These are phyloP conservation scores for Cordyceps cateniannulata DNA, from an alignment of 2,329 filamentous ascomycete genomes.

Conservation along the genomic window DNA sequence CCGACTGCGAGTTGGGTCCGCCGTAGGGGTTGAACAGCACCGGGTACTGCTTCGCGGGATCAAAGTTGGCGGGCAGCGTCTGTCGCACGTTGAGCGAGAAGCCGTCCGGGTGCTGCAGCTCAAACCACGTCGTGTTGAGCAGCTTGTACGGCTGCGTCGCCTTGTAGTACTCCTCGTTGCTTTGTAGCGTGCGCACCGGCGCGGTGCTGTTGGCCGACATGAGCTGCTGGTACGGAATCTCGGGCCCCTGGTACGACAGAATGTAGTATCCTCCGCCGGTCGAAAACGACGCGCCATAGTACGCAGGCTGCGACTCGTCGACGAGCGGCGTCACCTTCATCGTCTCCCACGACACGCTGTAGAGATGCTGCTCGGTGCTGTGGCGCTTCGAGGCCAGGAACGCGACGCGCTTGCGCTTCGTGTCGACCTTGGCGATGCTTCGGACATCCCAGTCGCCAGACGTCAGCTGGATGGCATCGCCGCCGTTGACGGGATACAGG, in stretches of 20 bases:
- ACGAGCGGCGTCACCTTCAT: conserved; percentile 52
- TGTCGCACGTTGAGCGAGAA: conserved; percentile 59
- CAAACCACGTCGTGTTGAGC: conserved; percentile 58
- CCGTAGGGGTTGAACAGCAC: conserved; percentile 63
- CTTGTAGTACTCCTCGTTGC: conserved; percentile 50
- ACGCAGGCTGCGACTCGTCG: conserved; percentile 50
- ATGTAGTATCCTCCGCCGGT: conserved; percentile 57
- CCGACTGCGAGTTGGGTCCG: conserved; percentile 57
- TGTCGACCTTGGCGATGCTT: conserved; percentile 53
- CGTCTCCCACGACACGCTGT: conserved; percentile 55
- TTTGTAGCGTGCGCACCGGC: conserved; percentile 51
- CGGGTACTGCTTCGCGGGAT: conserved; percentile 56
- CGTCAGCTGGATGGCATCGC: conserved; percentile 51
- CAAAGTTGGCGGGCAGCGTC: conserved; percentile 58
- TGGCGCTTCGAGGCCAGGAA: conserved; percentile 60
- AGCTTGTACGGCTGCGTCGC: conserved; percentile 54
- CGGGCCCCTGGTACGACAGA: conserved; percentile 56
- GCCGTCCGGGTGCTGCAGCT: conserved; percentile 55
- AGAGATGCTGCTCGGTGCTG: conserved; percentile 61
- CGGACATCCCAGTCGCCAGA: conserved; percentile 60
- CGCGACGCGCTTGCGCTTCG: conserved; percentile 49
- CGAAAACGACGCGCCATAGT: conserved; percentile 61
- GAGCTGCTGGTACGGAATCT: conserved; percentile 63
- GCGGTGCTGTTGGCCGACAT: conserved; percentile 49
- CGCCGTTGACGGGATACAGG: conserved; percentile 51